phyloP scores from a whole-genome alignment of 441 rosid species.

The Adansonia gregorii region DNA sequence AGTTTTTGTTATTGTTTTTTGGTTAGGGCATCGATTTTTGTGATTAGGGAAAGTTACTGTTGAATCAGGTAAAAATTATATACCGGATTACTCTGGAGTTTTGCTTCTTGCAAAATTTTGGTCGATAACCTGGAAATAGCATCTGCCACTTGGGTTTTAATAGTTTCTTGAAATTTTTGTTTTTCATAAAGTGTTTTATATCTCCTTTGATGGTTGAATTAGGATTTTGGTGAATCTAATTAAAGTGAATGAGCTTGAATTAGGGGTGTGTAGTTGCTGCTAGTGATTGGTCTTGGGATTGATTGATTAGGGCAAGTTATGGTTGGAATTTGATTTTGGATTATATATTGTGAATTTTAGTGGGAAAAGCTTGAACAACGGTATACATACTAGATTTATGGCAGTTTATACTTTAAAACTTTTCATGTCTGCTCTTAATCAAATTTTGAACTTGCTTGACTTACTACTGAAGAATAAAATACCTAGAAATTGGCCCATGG shows the following conservation, averaged over 20 bases:
- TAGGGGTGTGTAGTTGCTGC: background rate
- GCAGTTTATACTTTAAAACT: background rate
- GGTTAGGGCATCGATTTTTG: background rate
- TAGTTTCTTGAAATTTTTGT: background rate
- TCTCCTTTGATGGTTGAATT: background rate
- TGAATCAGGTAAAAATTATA: background rate
- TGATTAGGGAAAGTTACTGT: background rate
- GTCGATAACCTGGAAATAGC: background rate
- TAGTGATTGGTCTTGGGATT: background rate
- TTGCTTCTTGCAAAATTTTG: slow-evolving; percentile 4
- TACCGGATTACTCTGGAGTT: background rate
- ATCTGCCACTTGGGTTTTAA: background rate
- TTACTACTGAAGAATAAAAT: background rate
- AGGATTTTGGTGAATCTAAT: background rate
- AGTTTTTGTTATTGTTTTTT: background rate
- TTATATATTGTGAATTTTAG: background rate
- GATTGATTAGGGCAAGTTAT: slow-evolving; percentile 1
- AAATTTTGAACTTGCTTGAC: background rate
- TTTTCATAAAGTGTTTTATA: background rate
- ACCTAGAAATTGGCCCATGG: background rate
- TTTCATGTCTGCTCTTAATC: background rate
- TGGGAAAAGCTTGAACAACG: background rate
- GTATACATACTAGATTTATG: background rate
- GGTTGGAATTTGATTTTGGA: background rate
- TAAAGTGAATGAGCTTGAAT: slow-evolving; percentile 15